These are phyloP conservation scores for Solanum gandarillasii DNA, from an alignment of 257 asterid genomes.

Conservation along the genomic window DNA sequence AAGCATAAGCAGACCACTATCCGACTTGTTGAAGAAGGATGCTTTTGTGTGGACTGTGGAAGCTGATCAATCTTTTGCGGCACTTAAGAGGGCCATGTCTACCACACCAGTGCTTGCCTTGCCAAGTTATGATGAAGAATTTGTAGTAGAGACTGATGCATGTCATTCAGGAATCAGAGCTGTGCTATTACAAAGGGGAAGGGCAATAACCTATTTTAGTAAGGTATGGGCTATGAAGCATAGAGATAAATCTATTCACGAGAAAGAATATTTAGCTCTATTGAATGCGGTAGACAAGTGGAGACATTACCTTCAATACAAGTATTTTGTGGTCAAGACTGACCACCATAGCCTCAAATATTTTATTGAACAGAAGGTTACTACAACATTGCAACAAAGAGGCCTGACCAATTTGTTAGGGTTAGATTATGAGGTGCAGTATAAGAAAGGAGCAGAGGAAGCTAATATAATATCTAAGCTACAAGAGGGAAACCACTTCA, in stretches of 20 bases:
- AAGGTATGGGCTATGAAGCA: not conserved
- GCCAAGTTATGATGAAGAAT: not conserved
- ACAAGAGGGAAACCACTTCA: not conserved
- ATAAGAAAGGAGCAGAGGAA: not conserved
- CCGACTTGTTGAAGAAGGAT: not conserved
- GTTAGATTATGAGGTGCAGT: not conserved
- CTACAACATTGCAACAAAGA: not conserved
- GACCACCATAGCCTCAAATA: not conserved
- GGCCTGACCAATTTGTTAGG: not conserved
- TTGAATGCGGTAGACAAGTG: not conserved
- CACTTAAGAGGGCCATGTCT: not conserved
- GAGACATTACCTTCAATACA: not conserved
- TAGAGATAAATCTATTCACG: not conserved
- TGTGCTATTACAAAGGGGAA: not conserved
- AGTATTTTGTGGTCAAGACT: not conserved
- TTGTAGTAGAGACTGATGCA: not conserved
- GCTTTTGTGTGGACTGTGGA: not conserved
- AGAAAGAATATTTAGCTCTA: not conserved
- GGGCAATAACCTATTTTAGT: not conserved
- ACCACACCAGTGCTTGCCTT: not conserved
- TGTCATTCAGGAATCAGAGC: not conserved
- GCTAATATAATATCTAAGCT: not conserved
- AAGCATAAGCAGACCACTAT: not conserved
- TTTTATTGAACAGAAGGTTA: not conserved
- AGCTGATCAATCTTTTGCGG: not conserved